phyloP scores from a whole-genome alignment of 2,329 filamentous ascomycete genomes.

The Pseudogymnoascus sp. region DNA sequence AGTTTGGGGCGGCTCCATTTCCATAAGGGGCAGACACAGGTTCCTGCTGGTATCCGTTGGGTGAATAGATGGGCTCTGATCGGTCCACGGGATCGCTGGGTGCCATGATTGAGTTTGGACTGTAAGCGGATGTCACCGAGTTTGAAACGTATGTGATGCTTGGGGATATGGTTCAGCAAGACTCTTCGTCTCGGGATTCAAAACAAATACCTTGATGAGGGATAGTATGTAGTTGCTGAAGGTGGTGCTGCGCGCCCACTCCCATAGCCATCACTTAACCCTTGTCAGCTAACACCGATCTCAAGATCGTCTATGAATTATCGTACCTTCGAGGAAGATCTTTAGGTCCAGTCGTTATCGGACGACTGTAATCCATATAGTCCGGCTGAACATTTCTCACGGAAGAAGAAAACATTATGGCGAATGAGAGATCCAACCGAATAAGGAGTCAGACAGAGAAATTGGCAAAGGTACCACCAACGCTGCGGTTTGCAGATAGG shows the following conservation, averaged over 20 bases:
- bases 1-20: slow-evolving; percentile 22
- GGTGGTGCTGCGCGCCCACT: slow-evolving; percentile 6
- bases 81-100: slow-evolving; percentile 19
- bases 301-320: slow-evolving; percentile 10
- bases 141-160: slow-evolving; percentile 23
- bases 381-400: slow-evolving; percentile 26
- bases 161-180: slow-evolving; percentile 22
- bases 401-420: slow-evolving; percentile 8
- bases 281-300: slow-evolving; percentile 19
- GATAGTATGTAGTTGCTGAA: slow-evolving; percentile 23
- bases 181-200: slow-evolving; percentile 15
- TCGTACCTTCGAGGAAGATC: slow-evolving; percentile 27
- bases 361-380: slow-evolving; percentile 20
- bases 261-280: slow-evolving; percentile 23
- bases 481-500: slow-evolving; percentile 4
- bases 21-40: slow-evolving; percentile 24
- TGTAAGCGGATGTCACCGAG: slow-evolving; percentile 22
- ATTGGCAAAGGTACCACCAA: slow-evolving; percentile 2
- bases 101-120: slow-evolving; percentile 16
- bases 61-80: slow-evolving; percentile 23
- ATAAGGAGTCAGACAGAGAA: slow-evolving; percentile 6
- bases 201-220: slow-evolving; percentile 25
- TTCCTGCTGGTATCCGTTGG: slow-evolving; percentile 23
- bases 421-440: slow-evolving; percentile 7
- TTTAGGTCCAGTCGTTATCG: slow-evolving; percentile 19